Evolutionary conservation across 257 asterid genomes (phyloP), one percentile per base, ranked within the genome.

Genomic region (Rehmannia glutinosa): DNA sequence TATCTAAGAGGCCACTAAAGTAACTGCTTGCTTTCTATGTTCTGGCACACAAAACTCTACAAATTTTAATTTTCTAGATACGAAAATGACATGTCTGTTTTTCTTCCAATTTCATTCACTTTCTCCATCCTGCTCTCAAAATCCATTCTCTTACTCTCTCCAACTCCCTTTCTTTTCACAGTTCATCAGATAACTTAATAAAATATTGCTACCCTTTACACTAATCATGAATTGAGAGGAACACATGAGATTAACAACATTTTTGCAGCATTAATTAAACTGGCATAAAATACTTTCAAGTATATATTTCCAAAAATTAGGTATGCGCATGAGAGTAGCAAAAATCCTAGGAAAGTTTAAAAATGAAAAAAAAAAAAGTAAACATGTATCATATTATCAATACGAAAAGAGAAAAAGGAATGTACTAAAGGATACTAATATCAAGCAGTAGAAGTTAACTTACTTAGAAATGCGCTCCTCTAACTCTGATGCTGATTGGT

Each of bases 381-480:
- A 55, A 61, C 10, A 62, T 25, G 41, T 5, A 28, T 9, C 39
- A 28, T n/a, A 10, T 62, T 49, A 21, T 12, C 39, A 35, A 36
- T 47, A 30, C 66, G 54, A 32, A 7, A 42, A 21, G 21, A 35
- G 12, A 30, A 15, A 55, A 41, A 5, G 38, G 5, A 54, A 64
- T 24, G 42, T 6, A 15, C 11, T 11, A 1, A 39, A 64, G 59
- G 17, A 50, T 12, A 7, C 42, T 32, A 69, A 64, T 39, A 67
- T 2, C 23, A 68, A 51, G 53, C 46, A 73, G 69, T 25, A 61
- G 41, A 38, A 15, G 20, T 49, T 42, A 28, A 84, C 95, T 84
- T 80, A 93, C 98, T 75, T 90, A 23, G 74, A 55, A 81, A 90
- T 82, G 62, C 97, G 97, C 51, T 81, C 83, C 81, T 81, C 83